Percentiles rank a stretch among this genome's conserved stretches.
phyloP scores from a whole-genome alignment of 2,329 filamentous ascomycete genomes.

The Neoscytalidium dimidiatum region DNA sequence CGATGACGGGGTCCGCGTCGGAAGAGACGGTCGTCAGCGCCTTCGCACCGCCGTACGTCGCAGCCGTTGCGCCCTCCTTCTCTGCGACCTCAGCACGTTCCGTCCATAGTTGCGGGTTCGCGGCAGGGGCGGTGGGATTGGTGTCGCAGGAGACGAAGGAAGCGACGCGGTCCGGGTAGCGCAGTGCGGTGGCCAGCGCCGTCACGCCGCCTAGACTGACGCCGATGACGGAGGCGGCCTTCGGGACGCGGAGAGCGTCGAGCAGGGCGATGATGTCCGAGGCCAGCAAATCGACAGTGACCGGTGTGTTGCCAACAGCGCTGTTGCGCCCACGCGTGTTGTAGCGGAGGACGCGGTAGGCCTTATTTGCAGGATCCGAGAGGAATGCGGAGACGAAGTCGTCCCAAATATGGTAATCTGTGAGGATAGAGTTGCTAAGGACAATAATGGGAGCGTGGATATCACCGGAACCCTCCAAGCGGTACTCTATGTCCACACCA shows the following conservation, averaged over 20 bases:
- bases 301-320: slow-evolving; percentile 42
- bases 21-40: not conserved
- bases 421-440: slow-evolving; percentile 79
- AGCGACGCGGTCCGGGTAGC: slow-evolving; percentile 59
- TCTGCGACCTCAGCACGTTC: slow-evolving; percentile 72
- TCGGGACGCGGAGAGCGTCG: slow-evolving; percentile 67
- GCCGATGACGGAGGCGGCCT: slow-evolving; percentile 68
- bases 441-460: slow-evolving; percentile 71
- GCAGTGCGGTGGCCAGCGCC: slow-evolving; percentile 70
- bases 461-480: slow-evolving; percentile 70
- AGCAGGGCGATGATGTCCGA: slow-evolving; percentile 69
- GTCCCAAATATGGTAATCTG: slow-evolving; percentile 80
- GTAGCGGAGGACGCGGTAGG: slow-evolving; percentile 75
- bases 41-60: slow-evolving; percentile 29
- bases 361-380: slow-evolving; percentile 55
- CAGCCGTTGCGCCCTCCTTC: slow-evolving; percentile 44
- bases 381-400: slow-evolving; percentile 65
- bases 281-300: slow-evolving; percentile 65
- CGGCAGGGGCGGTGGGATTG: slow-evolving; percentile 69
- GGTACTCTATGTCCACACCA: slow-evolving; percentile 69
- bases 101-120: slow-evolving; percentile 78
- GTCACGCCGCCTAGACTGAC: slow-evolving; percentile 83
- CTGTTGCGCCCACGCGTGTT: slow-evolving; percentile 69
- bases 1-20: slow-evolving; percentile 60
- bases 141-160: slow-evolving; percentile 77